Evolutionary conservation across 1,139 yeast genomes (phyloP).

Genomic region (Sugiyamaella novakii): DNA sequence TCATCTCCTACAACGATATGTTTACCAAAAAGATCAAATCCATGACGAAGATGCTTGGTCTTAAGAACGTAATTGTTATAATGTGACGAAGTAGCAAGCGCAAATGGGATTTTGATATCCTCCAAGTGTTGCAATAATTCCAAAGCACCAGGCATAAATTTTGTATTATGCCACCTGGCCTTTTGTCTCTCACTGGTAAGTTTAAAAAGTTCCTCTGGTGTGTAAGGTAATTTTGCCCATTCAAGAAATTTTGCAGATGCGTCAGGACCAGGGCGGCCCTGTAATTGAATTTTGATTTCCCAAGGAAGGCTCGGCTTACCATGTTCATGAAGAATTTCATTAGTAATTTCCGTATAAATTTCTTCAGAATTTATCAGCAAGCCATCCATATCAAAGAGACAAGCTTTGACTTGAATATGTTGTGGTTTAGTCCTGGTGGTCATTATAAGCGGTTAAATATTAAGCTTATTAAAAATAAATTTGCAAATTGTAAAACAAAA

Average conservation of each 20-base stretch:
- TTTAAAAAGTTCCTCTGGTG: conserved; percentile 61
- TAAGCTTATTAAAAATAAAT: too few species aligned
- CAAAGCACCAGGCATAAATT: conserved; percentile 81
- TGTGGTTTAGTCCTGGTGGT: too few species aligned
- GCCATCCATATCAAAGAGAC: conserved; percentile 97
- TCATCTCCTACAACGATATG: conserved; percentile 90
- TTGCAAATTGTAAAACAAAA: too few species aligned
- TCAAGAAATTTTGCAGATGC: conserved; percentile 67
- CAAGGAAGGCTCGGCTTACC: conserved; percentile 83
- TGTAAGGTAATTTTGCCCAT: conserved; percentile 65
- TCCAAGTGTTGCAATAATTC: conserved; percentile 61
- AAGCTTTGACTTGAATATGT: conserved; percentile 50
- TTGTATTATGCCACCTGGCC: conserved; percentile 60
- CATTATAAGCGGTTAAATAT: too few species aligned
- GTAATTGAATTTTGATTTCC: conserved; percentile 83
- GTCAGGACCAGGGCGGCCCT: conserved; percentile 82
- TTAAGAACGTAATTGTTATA: conserved; percentile 61
- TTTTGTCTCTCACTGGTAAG: conserved; percentile 58
- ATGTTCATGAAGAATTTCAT: conserved; percentile 62
- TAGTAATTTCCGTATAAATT: conserved; percentile 75
- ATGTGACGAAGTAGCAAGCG: conserved; percentile 89
- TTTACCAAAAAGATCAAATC: conserved; percentile 63
- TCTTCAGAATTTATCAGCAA: conserved; percentile 88
- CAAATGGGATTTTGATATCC: conserved; percentile 65
- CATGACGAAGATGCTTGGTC: conserved; percentile 64